phyloP scores from a whole-genome alignment of 2,329 filamentous ascomycete genomes.

The Phialocephala subalpina region DNA sequence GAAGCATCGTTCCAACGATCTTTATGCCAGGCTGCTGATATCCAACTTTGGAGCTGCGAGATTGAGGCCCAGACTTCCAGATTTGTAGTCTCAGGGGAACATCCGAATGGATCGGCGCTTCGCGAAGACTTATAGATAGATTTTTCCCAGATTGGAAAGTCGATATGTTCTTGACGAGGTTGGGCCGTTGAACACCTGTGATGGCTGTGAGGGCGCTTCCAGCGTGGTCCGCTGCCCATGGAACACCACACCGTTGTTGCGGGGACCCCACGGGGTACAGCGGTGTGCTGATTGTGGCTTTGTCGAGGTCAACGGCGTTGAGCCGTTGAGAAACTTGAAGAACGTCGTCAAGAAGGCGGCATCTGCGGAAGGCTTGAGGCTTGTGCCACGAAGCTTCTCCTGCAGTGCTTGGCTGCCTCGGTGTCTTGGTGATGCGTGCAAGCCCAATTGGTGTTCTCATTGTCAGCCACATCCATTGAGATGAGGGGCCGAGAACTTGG shows the following conservation, averaged over 20 bases:
- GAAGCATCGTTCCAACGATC: not conserved
- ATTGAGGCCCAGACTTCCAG: not conserved
- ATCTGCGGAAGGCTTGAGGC: constrained; percentile 1
- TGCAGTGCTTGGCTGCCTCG: constrained; percentile 7
- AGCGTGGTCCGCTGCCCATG: not conserved
- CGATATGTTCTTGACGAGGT: not conserved
- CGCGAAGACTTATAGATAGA: not conserved
- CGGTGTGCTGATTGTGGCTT: not conserved
- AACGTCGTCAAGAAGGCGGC: not conserved
- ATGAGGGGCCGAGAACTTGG: not conserved
- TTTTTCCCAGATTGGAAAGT: not conserved
- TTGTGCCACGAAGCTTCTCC: constrained; percentile 4
- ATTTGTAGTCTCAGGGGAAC: not conserved
- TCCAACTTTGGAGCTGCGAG: constrained; percentile 1
- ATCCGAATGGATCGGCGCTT: constrained; percentile 4
- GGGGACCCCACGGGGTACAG: not conserved
- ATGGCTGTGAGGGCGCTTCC: not conserved
- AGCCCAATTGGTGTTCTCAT: not conserved
- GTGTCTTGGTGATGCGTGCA: not conserved
- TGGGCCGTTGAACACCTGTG: not conserved
- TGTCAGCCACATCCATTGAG: constrained; percentile 1
- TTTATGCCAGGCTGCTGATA: constrained; percentile 3
- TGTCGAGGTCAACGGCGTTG: not conserved
- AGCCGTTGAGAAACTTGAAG: not conserved
- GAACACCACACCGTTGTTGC: not conserved